A percentile compares a stretch with the other conserved stretches of the same genome.
Evolutionary conservation across 768 basidiomycete species (phyloP).

Genomic region (Mycena belliarum): DNA sequence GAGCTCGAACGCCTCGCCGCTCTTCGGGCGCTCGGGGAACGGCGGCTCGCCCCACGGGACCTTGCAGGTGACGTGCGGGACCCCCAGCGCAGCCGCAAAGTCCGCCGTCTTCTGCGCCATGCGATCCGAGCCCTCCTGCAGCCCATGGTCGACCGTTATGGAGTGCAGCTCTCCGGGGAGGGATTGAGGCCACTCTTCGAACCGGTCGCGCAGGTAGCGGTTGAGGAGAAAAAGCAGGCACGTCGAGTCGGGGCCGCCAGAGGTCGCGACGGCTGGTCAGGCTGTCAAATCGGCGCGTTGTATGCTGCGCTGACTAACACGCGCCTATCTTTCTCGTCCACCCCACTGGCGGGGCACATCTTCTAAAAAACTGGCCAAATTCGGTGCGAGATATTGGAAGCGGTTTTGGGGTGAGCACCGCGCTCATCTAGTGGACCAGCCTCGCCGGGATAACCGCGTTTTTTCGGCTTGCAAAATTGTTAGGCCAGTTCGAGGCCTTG

Average conservation of each 20-base stretch:
- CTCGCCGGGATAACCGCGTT: too few relatives aligned
- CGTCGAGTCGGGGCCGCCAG: conserved; percentile 82
- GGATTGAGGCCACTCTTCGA: background rate
- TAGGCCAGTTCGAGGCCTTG: too few relatives aligned
- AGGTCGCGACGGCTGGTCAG: conserved; percentile 69
- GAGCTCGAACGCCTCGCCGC: conserved; percentile 49
- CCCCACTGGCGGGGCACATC: conserved; percentile 48
- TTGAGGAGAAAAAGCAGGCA: conserved; percentile 73
- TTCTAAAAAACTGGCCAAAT: conserved; percentile 21
- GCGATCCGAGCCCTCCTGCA: conserved; percentile 55
- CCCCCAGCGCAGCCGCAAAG: conserved; percentile 43
- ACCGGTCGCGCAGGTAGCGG: conserved; percentile 36
- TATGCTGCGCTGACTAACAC: background rate
- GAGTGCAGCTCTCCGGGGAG: conserved; percentile 44
- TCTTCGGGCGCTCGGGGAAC: conserved; percentile 49
- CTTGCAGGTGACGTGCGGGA: conserved; percentile 46
- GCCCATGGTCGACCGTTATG: conserved; percentile 67
- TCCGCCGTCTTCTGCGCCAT: conserved; percentile 56
- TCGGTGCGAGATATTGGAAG: conserved; percentile 18
- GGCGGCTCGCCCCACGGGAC: conserved; percentile 61
- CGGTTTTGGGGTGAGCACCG: background rate
- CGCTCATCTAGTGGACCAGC: background rate
- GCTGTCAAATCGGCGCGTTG: background rate
- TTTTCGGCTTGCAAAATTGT: too few relatives aligned
- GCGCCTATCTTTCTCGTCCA: conserved; percentile 53